Evolutionary conservation across 345 rosid genomes (phyloP).

Genomic region (Moringa oleifera): DNA sequence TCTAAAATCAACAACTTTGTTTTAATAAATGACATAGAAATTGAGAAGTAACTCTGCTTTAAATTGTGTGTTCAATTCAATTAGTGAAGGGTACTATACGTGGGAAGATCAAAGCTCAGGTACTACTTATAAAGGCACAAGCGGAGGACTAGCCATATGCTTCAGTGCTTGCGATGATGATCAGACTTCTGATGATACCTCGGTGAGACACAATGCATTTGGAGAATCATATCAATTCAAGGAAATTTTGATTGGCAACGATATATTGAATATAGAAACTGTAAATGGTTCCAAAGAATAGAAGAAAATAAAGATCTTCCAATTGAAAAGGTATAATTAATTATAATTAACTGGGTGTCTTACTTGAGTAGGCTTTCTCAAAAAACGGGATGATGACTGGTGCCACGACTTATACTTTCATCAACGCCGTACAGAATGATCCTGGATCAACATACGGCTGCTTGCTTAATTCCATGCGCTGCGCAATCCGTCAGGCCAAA

Average conservation of each 20-base stretch:
- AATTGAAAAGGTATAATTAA: background rate
- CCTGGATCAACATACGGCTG: constrained; percentile 56
- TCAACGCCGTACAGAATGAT: constrained; percentile 57
- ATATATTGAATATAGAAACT: no score
- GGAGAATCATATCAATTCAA: no score
- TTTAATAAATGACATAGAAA: no score
- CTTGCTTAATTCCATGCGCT: constrained; percentile 50
- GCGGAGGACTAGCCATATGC: constrained; percentile 65
- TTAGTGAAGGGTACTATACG: constrained; percentile 50
- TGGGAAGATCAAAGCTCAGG: constrained; percentile 57
- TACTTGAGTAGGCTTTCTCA: constrained; percentile 49
- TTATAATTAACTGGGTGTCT: background rate
- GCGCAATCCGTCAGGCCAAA: constrained; percentile 39
- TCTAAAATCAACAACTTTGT: no score
- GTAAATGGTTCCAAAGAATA: no score
- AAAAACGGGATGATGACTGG: constrained; percentile 45
- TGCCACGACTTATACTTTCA: constrained; percentile 75
- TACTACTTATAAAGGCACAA: constrained; percentile 49
- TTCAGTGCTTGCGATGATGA: constrained; percentile 75
- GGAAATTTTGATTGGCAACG: no score
- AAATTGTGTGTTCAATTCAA: background rate
- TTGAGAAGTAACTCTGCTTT: background rate
- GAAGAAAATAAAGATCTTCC: no score
- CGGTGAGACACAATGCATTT: constrained; percentile 38
- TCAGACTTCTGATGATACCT: constrained; percentile 44